Evolutionary conservation across 768 basidiomycete species (phyloP).

Genomic region (Boletus rufocinnamomeus): DNA sequence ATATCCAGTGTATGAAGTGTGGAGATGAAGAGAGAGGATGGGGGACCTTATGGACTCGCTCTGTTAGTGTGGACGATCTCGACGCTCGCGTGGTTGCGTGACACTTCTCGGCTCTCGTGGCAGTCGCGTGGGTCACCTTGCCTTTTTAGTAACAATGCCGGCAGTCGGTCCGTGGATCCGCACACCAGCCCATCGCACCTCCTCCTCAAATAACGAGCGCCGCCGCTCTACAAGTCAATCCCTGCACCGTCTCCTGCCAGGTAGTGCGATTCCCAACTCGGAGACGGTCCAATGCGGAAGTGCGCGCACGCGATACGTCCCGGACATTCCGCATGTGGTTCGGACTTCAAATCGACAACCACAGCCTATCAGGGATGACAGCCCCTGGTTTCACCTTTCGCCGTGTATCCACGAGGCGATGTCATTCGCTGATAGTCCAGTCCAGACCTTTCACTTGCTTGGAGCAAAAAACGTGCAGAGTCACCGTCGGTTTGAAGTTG

Average conservation of each 20-base stretch:
- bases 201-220: neutral
- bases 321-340: slow-evolving; percentile 1
- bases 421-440: neutral
- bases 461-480: neutral
- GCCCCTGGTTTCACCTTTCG: neutral
- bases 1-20: neutral
- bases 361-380: neutral
- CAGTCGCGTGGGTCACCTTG: slow-evolving; percentile 31
- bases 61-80: slow-evolving; percentile 32
- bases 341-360: slow-evolving; percentile 7
- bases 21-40: slow-evolving; percentile 5
- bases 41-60: slow-evolving; percentile 10
- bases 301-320: neutral
- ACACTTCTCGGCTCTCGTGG: slow-evolving; percentile 40
- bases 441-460: neutral
- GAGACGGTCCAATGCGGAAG: neutral
- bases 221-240: neutral
- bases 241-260: neutral
- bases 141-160: slow-evolving; percentile 25
- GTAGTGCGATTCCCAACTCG: neutral
- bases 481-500: neutral
- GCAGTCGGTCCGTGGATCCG: slow-evolving; percentile 9
- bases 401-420: neutral
- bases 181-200: neutral
- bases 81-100: slow-evolving; percentile 39